These are phyloP conservation scores for Spathaspora gorwiae DNA, from an alignment of 805 yeast species.

Conservation along the genomic window DNA sequence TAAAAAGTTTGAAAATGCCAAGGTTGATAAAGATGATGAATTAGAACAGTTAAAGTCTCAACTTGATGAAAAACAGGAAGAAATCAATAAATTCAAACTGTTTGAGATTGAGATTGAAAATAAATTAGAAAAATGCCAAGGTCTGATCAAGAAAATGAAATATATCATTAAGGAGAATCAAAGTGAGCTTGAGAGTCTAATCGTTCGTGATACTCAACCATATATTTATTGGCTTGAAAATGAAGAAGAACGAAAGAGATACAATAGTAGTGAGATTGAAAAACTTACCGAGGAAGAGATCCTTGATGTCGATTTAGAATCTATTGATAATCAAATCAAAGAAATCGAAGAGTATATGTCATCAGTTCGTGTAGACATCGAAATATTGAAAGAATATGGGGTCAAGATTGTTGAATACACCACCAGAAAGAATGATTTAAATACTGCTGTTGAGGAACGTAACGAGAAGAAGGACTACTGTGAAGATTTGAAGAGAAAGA, in stretches of 20 bases:
- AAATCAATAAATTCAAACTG: constrained; percentile 55
- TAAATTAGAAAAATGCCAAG: constrained; percentile 54
- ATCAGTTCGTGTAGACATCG: constrained; percentile 61
- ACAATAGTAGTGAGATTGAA: constrained; percentile 34
- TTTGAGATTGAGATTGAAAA: constrained; percentile 64
- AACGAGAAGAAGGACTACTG: constrained; percentile 57
- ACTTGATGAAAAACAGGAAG: constrained; percentile 35
- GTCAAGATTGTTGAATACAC: constrained; percentile 59
- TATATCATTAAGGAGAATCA: constrained; percentile 36
- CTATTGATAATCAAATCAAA: constrained; percentile 47
- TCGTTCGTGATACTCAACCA: constrained; percentile 50
- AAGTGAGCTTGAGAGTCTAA: constrained; percentile 39
- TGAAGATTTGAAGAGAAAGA: constrained; percentile 65
- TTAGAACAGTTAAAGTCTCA: constrained; percentile 29
- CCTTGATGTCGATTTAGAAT: constrained; percentile 41
- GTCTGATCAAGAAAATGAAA: constrained; percentile 31
- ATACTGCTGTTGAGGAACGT: constrained; percentile 60
- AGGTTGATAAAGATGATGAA: constrained; percentile 37
- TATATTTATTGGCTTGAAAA: constrained; percentile 48
- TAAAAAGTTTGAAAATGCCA: constrained; percentile 28
- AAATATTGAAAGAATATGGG: constrained; percentile 73
- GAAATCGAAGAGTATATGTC: constrained; percentile 53
- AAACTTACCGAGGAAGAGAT: constrained; percentile 51
- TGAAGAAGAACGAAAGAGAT: constrained; percentile 33
- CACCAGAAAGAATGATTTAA: constrained; percentile 60